A percentile compares a stretch with the other conserved stretches of the same genome.
Conservation (phyloP, 345 rosid species). For the Aethionema arabicum region DNA sequence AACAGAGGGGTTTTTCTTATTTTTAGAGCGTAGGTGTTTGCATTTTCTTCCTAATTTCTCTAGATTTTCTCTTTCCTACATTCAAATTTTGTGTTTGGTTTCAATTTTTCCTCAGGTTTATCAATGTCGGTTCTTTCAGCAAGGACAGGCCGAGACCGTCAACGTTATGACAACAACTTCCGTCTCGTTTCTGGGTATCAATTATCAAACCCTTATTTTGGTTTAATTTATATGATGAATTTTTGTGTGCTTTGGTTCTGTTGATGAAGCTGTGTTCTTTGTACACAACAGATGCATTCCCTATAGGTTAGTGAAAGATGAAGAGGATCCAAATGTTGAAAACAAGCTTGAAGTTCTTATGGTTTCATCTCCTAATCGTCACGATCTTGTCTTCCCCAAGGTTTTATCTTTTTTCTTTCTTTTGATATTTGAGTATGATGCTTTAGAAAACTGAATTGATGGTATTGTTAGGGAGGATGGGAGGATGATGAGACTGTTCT, state of each 20-base stretch:
- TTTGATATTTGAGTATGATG: constrained; percentile 18
- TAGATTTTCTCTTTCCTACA: neutral
- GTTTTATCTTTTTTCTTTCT: constrained; percentile 26
- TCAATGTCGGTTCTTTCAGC: constrained; percentile 25
- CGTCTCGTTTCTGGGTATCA: constrained; percentile 70
- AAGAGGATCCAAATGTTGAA: constrained; percentile 34
- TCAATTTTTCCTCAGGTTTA: constrained; percentile 4
- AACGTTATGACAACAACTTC: constrained; percentile 59
- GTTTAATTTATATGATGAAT: constrained; percentile 21
- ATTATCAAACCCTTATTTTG: neutral
- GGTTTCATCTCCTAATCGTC: constrained; percentile 75
- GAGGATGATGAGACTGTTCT: constrained; percentile 84
- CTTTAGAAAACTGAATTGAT: constrained; percentile 28
- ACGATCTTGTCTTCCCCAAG: constrained; percentile 79
- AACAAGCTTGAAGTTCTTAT: constrained; percentile 57
- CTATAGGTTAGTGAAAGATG: constrained; percentile 45
- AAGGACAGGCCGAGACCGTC: constrained; percentile 58
- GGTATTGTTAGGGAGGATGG: constrained; percentile 81
- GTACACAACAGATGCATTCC: constrained; percentile 65
- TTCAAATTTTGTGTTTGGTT: constrained; percentile 12
- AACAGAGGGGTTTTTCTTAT: neutral
- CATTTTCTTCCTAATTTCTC: constrained; percentile 25
- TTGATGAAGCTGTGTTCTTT: neutral
- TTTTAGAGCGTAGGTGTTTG: constrained; percentile 7
- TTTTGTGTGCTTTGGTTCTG: constrained; percentile 5